Conservation (phyloP, 257 asterid species). For the Fraxinus cuspidata region DNA sequence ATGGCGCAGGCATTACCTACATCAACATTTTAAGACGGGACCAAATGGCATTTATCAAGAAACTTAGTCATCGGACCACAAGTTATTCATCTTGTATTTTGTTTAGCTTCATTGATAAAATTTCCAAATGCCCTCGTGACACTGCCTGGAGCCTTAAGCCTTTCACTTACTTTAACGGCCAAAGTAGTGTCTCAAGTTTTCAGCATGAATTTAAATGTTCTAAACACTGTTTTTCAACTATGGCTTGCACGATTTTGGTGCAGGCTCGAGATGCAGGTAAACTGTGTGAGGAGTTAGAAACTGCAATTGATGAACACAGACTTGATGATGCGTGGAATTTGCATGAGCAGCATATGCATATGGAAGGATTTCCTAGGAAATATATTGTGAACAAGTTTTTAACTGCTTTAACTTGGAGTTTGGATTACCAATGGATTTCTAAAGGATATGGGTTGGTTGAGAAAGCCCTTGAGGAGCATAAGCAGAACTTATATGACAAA, state of each 20-base stretch:
- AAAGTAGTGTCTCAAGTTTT: conserved; percentile 17
- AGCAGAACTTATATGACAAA: conserved; percentile 57
- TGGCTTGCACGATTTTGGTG: conserved; percentile 63
- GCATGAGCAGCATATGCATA: conserved; percentile 68
- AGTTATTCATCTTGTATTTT: conserved; percentile 22
- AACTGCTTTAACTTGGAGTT: conserved; percentile 50
- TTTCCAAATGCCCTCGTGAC: conserved; percentile 25
- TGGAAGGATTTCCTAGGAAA: conserved; percentile 82
- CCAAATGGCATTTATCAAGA: conserved; percentile 47
- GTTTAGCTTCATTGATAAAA: conserved; percentile 30
- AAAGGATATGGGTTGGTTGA: conserved; percentile 80
- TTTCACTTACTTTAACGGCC: conserved; percentile 24
- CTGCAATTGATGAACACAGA: conserved; percentile 52
- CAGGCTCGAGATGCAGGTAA: conserved; percentile 88
- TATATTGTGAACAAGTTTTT: conserved; percentile 60
- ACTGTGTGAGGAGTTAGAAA: conserved; percentile 69
- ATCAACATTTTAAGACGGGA: neutral
- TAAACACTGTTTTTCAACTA: conserved; percentile 47
- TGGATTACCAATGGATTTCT: conserved; percentile 57
- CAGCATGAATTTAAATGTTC: conserved; percentile 23
- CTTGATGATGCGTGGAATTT: conserved; percentile 73
- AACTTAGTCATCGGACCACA: conserved; percentile 30
- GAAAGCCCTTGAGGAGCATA: conserved; percentile 63
- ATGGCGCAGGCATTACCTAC: neutral
- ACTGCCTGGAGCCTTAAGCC: conserved; percentile 27